Evolutionary conservation across 805 yeast genomes (phyloP).

Genomic region (Kodamaea laetipori): DNA sequence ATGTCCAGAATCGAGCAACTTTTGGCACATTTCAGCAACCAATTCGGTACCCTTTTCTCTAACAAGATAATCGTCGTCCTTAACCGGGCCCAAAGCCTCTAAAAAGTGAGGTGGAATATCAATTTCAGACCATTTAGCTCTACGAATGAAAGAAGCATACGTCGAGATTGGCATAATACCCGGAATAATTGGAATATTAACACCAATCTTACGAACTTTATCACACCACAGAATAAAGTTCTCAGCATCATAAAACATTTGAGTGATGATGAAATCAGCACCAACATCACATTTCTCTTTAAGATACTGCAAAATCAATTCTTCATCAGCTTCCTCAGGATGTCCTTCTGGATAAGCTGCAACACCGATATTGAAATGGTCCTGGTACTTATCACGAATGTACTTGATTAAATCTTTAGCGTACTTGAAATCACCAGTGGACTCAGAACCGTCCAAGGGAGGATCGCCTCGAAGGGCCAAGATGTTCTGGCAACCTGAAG

Average conservation of each 20-base stretch:
- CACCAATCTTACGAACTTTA: constrained; percentile 66
- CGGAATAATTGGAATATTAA: constrained; percentile 86
- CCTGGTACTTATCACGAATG: constrained; percentile 76
- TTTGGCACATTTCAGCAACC: constrained; percentile 79
- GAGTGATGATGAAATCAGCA: constrained; percentile 91
- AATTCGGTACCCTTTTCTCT: constrained; percentile 83
- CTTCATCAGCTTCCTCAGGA: constrained; percentile 72
- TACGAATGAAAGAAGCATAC: constrained; percentile 85
- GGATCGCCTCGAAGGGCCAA: constrained; percentile 96
- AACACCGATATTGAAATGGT: constrained; percentile 91
- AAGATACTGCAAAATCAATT: constrained; percentile 56
- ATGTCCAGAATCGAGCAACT: constrained; percentile 66
- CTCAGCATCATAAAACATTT: constrained; percentile 95
- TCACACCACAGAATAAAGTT: constrained; percentile 82
- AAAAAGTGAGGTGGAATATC: constrained; percentile 73
- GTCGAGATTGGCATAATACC: constrained; percentile 99
- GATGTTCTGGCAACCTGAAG: constrained; percentile 93
- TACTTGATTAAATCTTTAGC: constrained; percentile 85
- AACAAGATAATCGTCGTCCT: constrained; percentile 87
- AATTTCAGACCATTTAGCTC: constrained; percentile 94
- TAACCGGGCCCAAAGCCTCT: constrained; percentile 72
- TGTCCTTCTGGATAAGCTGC: constrained; percentile 99
- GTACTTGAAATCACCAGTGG: constrained; percentile 81
- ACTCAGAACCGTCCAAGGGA: constrained; percentile 72
- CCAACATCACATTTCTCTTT: constrained; percentile 93